Base-by-base conservation (phyloP, 2,329 filamentous ascomycete species). In the Curvularia eragrostidis region DNA sequence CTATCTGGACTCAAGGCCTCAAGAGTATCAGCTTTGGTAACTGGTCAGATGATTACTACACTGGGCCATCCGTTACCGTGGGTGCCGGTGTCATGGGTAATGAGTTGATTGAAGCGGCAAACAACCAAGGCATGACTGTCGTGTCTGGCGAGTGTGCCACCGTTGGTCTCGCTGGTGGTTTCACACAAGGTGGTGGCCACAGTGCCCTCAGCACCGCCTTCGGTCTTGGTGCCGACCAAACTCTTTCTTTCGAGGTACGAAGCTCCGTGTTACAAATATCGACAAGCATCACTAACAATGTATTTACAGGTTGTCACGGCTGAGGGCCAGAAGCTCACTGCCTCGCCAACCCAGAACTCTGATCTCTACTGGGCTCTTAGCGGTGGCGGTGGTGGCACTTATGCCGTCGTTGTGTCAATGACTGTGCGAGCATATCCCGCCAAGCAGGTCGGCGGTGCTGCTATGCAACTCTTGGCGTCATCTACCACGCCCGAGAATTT, bases 311-410 rank as follows among this genome's bases (percentile, higher is more conserved):
- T 77, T 7, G 67, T 76, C 8, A 75, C 71, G 3, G 67, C 72
- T 42, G 61, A 69, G 13, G 75, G 75, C 13, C 51, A 63, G 15
- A 46, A 68, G 4, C 48, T 74, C n/a, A 71, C 57, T 21, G 74
- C 74, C 2, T 67, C 73, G 4, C 48, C 67, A 13, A 65, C 62
- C 4, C 34, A 70, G 23, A 72, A 76, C 54, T 24, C 63, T 2
- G 75, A 77, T 39, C 67, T 76, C 1, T 77, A 74, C 63, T 78
- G 74, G 75, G 75, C 75, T 8, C 59, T 78, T 2, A 64, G 58
- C 15, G 75, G 73, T 26, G 73, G 74, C 1, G 69, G 68, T 3
- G 71, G 70, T 15, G 68, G 71, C 15, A 72, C 69, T 0, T 77
- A 68, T 50, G 75, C 63, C 10, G 64, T 75, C 15, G 70, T 73